phyloP scores from a whole-genome alignment of 2,329 filamentous ascomycete species.

The Xylogone sp. region DNA sequence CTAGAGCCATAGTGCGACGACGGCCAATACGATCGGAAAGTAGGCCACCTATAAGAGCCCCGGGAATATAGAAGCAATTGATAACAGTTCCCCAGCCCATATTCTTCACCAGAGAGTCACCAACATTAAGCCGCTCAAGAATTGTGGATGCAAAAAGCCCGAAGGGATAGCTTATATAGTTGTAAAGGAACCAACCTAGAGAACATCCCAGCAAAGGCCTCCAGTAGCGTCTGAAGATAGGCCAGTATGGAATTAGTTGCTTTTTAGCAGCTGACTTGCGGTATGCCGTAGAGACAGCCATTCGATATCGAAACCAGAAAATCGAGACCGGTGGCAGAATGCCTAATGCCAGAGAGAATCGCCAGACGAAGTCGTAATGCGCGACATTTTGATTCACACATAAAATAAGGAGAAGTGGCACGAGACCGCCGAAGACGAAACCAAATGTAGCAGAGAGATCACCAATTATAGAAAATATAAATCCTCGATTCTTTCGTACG shows the following conservation, averaged over 20 bases:
- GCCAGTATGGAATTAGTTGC: constrained; percentile 41
- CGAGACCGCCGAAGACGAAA: constrained; percentile 44
- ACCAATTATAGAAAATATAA: constrained; percentile 52
- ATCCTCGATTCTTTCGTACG: constrained; percentile 44
- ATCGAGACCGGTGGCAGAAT: constrained; percentile 45
- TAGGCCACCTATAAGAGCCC: constrained; percentile 42
- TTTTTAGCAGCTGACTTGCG: constrained; percentile 42
- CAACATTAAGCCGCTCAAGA: constrained; percentile 36
- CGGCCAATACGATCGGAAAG: constrained; percentile 46
- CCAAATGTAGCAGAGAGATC: constrained; percentile 47
- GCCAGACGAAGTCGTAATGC: constrained; percentile 42
- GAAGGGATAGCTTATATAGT: constrained; percentile 52
- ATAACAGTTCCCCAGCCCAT: constrained; percentile 44
- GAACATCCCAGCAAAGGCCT: constrained; percentile 44
- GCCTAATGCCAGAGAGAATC: constrained; percentile 45
- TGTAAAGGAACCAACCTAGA: constrained; percentile 48
- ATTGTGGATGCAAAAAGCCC: constrained; percentile 53
- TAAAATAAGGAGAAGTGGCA: constrained; percentile 46
- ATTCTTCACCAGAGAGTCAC: constrained; percentile 37
- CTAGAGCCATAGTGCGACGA: constrained; percentile 46
- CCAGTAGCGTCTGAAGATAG: constrained; percentile 46
- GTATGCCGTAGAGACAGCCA: constrained; percentile 47
- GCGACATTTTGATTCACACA: constrained; percentile 40
- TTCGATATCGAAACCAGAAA: constrained; percentile 49
- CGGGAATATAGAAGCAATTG: constrained; percentile 49